Conservation (phyloP, 768 basidiomycete genomes). For the Austroboletus eburneus region DNA sequence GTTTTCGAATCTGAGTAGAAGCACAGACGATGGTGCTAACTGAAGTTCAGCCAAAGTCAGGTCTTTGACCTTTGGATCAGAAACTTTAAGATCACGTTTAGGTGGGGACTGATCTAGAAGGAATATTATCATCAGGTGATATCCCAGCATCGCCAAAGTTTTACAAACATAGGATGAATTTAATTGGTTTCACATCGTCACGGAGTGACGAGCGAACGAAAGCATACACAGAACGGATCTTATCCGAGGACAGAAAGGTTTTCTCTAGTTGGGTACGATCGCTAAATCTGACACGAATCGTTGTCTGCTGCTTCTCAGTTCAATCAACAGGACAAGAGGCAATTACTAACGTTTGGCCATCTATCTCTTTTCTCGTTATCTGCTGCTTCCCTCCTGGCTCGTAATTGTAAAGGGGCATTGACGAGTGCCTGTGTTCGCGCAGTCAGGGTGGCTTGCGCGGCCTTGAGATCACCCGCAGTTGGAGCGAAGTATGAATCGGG, state of each 20-base stretch:
- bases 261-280: conserved; percentile 82
- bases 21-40: conserved; percentile 75
- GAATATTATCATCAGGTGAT: background rate
- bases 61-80: conserved; percentile 69
- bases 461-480: conserved; percentile 64
- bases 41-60: conserved; percentile 64
- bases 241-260: conserved; percentile 70
- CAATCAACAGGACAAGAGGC: background rate
- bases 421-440: conserved; percentile 58
- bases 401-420: conserved; percentile 69
- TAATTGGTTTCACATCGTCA: conserved; percentile 72
- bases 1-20: conserved; percentile 73
- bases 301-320: conserved; percentile 50
- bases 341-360: conserved; percentile 61
- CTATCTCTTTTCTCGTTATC: conserved; percentile 56
- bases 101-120: conserved; percentile 74
- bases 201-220: conserved; percentile 71
- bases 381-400: conserved; percentile 57
- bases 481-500: conserved; percentile 76
- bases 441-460: conserved; percentile 57
- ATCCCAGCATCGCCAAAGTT: background rate
- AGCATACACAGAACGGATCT: conserved; percentile 79
- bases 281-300: conserved; percentile 74
- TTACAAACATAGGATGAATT: conserved; percentile 78
- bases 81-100: conserved; percentile 77